These are phyloP conservation scores for Pseudocohnilembus persalinus DNA, from an alignment of 169 alveolate genomes.

Conservation along the genomic window DNA sequence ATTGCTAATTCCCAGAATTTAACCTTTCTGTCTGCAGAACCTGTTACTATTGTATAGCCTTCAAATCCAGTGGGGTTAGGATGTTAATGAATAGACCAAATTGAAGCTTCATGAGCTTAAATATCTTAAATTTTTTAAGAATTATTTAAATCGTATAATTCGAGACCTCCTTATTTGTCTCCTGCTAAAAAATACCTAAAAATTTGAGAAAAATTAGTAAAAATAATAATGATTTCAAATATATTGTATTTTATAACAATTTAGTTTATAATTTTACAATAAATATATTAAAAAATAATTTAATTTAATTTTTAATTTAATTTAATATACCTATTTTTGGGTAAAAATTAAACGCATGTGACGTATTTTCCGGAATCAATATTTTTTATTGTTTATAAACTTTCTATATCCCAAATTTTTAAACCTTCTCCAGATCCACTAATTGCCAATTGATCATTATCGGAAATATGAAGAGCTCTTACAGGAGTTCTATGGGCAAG, in stretches of 20 bases:
- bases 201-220: not conserved
- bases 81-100: constrained; percentile 64
- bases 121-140: constrained; percentile 46
- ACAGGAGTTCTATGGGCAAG: constrained; percentile 40
- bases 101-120: constrained; percentile 59
- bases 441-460: constrained; percentile 9
- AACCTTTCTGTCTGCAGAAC: constrained; percentile 67
- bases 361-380: constrained; percentile 35
- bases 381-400: constrained; percentile 19
- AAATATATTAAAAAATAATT: too few species aligned
- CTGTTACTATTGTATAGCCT: constrained; percentile 58
- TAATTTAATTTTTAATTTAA: too few species aligned
- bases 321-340: constrained; percentile 47
- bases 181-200: constrained; percentile 53
- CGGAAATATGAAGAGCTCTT: constrained; percentile 33
- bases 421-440: constrained; percentile 42
- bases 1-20: constrained; percentile 66
- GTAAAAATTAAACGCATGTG: constrained; percentile 47
- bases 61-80: constrained; percentile 47
- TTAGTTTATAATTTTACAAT: too few species aligned
- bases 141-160: constrained; percentile 48
- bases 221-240: too few species aligned
- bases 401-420: constrained; percentile 21
- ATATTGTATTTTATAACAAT: too few species aligned
- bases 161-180: constrained; percentile 56